phyloP scores from a whole-genome alignment of 2,329 filamentous ascomycete species.

The Fusarium nisikadoi region DNA sequence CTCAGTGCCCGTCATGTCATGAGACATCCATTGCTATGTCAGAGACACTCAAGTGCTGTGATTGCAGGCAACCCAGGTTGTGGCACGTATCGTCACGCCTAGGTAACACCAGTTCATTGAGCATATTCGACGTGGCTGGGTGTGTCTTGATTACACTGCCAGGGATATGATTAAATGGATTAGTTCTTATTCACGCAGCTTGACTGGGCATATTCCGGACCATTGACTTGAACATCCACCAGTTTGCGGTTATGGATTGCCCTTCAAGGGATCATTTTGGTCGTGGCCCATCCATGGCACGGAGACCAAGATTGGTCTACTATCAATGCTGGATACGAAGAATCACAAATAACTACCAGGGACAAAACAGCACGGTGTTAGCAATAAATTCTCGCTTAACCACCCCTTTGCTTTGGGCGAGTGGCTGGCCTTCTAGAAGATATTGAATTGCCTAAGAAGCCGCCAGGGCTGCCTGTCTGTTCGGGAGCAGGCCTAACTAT shows the following conservation, averaged over 20 bases:
- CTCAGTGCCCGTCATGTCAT: slow-evolving; percentile 3
- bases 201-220: not conserved
- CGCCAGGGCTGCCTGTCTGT: slow-evolving; percentile 14
- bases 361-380: not conserved
- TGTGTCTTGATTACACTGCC: not conserved
- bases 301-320: not conserved
- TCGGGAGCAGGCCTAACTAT: slow-evolving; percentile 1
- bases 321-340: not conserved
- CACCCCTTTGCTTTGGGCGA: not conserved
- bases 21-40: slow-evolving; percentile 1
- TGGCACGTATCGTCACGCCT: not conserved
- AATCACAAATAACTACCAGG: not conserved
- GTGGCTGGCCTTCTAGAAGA: slow-evolving; percentile 35
- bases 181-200: not conserved
- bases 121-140: not conserved
- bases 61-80: not conserved
- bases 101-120: not conserved
- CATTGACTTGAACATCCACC: not conserved
- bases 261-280: slow-evolving; percentile 2
- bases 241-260: not conserved
- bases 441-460: not conserved
- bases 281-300: slow-evolving; percentile 2
- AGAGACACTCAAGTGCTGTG: not conserved
- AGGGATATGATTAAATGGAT: not conserved
- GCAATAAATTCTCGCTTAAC: not conserved